Conservation (phyloP, 345 rosid species). For the Acer negundo region DNA sequence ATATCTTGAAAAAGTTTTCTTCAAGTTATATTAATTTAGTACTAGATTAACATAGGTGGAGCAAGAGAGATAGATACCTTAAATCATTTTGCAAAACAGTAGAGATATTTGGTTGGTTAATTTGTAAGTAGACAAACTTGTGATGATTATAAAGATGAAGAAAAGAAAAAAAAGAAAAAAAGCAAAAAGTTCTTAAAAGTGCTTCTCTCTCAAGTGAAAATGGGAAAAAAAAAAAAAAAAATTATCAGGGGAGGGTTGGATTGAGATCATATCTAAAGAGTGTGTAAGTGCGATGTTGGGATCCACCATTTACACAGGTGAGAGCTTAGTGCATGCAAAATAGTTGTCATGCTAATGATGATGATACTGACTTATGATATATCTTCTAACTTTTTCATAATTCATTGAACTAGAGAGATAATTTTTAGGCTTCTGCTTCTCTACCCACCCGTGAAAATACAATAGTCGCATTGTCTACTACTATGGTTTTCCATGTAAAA, state of each 20-base stretch:
- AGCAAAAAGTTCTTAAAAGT: slow-evolving; percentile 8
- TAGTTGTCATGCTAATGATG: slow-evolving; percentile 26
- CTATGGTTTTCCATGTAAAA: background rate
- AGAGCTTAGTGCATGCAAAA: slow-evolving; percentile 11
- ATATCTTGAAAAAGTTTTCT: background rate
- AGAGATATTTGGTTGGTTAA: slow-evolving; percentile 4
- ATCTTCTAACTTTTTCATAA: background rate
- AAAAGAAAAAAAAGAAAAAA: background rate
- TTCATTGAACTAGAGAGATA: background rate
- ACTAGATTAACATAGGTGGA: background rate
- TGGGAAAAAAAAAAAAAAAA: background rate
- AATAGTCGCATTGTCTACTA: slow-evolving; percentile 7
- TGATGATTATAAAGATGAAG: slow-evolving; percentile 15
- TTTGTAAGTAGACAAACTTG: slow-evolving; percentile 14
- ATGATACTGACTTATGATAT: slow-evolving; percentile 11
- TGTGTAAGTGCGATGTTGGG: slow-evolving; percentile 33
- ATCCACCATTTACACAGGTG: slow-evolving; percentile 28
- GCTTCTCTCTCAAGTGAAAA: slow-evolving; percentile 8
- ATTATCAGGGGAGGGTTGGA: slow-evolving; percentile 4
- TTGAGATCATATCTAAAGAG: slow-evolving; percentile 3
- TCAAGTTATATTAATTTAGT: background rate
- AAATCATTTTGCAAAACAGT: background rate
- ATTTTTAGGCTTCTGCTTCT: slow-evolving; percentile 13
- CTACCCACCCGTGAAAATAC: slow-evolving; percentile 9
- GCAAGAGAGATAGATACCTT: background rate